Conservation (phyloP, 164 flowering plant genomes). For the Liquidambar formosana region DNA sequence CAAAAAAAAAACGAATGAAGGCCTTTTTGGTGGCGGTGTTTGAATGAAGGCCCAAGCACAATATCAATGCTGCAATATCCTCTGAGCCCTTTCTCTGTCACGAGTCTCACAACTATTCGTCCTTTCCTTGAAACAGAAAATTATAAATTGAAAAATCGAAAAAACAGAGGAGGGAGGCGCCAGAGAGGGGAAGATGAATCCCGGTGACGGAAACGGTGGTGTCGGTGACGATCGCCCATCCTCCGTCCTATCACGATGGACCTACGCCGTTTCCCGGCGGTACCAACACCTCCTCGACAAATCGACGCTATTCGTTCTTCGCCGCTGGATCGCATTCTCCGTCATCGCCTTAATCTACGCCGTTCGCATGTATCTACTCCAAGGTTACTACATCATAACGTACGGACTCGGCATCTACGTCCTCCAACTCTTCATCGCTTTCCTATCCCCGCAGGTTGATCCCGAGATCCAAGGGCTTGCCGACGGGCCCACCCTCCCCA, state of each 20-base stretch:
- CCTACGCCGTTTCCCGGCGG: constrained; percentile 26
- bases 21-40: no score
- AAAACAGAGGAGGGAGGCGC: no score
- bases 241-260: constrained; percentile 21
- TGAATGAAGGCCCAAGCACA: no score
- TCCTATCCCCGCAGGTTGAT: constrained; percentile 61
- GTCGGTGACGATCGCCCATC: neutral
- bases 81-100: no score
- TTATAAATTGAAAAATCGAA: no score
- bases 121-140: no score
- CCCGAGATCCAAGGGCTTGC: constrained; percentile 41
- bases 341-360: constrained; percentile 35
- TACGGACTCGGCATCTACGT: constrained; percentile 59
- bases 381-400: constrained; percentile 53
- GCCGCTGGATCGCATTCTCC: constrained; percentile 47
- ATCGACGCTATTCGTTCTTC: constrained; percentile 41
- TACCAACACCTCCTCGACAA: constrained; percentile 59
- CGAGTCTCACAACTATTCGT: no score
- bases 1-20: no score
- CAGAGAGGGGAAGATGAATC: no score
- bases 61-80: no score
- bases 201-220: no score
- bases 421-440: constrained; percentile 50
- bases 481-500: constrained; percentile 50
- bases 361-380: constrained; percentile 44